Percentiles rank a stretch among this genome's conserved stretches.
These are phyloP conservation scores for Cornus suecica DNA, from an alignment of 148 eudicot genomes.

Conservation along the genomic window DNA sequence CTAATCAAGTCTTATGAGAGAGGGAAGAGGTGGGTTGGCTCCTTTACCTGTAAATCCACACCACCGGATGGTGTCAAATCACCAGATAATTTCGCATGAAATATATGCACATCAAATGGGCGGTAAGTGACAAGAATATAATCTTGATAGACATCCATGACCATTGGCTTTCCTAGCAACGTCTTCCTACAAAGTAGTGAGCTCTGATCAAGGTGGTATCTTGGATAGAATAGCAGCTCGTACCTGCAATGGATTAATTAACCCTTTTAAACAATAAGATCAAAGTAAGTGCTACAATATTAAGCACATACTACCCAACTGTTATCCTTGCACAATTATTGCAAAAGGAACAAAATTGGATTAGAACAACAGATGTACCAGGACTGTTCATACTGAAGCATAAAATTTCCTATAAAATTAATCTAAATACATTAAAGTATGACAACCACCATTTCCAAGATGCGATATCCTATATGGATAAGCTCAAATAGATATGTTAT, in stretches of 20 bases:
- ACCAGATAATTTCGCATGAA: conserved; percentile 77
- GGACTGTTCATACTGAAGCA: background rate
- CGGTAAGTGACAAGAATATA: conserved; percentile 88
- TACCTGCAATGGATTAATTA: conserved; percentile 57
- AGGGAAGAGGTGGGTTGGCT: background rate
- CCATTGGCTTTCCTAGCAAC: conserved; percentile 83
- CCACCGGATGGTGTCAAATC: conserved; percentile 80
- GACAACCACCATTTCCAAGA: background rate
- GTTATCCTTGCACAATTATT: conserved; percentile 4
- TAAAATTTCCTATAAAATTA: background rate
- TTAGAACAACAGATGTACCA: background rate
- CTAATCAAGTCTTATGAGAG: background rate
- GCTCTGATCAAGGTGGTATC: conserved; percentile 99
- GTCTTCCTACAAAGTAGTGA: conserved; percentile 77
- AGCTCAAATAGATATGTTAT: background rate
- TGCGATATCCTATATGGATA: background rate
- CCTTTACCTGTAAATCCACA: conserved; percentile 74
- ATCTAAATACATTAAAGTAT: conserved; percentile 2
- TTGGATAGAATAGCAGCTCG: conserved; percentile 92
- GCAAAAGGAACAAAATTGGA: background rate
- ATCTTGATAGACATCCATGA: conserved; percentile 91
- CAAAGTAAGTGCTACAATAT: background rate
- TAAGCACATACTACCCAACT: background rate
- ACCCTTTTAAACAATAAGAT: background rate
- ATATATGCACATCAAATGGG: conserved; percentile 92